These are phyloP conservation scores for Collybia nuda DNA, from an alignment of 768 basidiomycete genomes.

Conservation along the genomic window DNA sequence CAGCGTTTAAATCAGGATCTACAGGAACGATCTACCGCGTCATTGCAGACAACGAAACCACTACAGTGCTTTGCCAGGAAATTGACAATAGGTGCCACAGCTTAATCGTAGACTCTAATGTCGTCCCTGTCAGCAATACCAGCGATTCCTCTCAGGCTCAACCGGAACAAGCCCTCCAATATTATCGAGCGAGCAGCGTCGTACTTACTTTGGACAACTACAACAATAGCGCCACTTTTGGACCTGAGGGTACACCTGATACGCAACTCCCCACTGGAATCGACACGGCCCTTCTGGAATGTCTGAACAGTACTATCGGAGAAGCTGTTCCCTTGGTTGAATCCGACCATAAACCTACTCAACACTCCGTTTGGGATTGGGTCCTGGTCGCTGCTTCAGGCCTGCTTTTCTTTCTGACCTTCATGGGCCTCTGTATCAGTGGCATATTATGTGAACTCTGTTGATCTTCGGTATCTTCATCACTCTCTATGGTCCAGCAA, in stretches of 20 bases:
- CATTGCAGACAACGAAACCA: slow-evolving; percentile 43
- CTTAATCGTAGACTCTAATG: slow-evolving; percentile 10
- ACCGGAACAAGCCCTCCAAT: slow-evolving; percentile 44
- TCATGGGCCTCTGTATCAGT: too few species aligned
- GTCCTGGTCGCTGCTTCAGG: too few species aligned
- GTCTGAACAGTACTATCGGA: slow-evolving; percentile 57
- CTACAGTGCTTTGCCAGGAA: slow-evolving; percentile 31
- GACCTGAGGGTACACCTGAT: slow-evolving; percentile 28
- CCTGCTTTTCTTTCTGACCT: too few species aligned
- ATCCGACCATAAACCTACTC: not conserved
- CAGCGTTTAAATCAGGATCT: slow-evolving; percentile 34
- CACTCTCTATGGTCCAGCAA: too few species aligned
- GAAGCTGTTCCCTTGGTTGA: slow-evolving; percentile 21
- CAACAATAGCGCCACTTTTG: slow-evolving; percentile 54
- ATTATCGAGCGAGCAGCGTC: slow-evolving; percentile 65
- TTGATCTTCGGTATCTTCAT: too few species aligned
- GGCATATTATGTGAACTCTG: too few species aligned
- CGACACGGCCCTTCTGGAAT: slow-evolving; percentile 42
- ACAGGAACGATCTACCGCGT: slow-evolving; percentile 36
- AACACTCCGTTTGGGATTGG: too few species aligned
- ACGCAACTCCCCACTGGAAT: slow-evolving; percentile 44
- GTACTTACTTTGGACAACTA: slow-evolving; percentile 62
- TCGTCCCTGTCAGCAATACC: slow-evolving; percentile 9
- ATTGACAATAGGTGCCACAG: slow-evolving; percentile 37
- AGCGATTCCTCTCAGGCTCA: not conserved